phyloP scores from a whole-genome alignment of 2,329 filamentous ascomycete genomes.

The Sporothrix globosa region DNA sequence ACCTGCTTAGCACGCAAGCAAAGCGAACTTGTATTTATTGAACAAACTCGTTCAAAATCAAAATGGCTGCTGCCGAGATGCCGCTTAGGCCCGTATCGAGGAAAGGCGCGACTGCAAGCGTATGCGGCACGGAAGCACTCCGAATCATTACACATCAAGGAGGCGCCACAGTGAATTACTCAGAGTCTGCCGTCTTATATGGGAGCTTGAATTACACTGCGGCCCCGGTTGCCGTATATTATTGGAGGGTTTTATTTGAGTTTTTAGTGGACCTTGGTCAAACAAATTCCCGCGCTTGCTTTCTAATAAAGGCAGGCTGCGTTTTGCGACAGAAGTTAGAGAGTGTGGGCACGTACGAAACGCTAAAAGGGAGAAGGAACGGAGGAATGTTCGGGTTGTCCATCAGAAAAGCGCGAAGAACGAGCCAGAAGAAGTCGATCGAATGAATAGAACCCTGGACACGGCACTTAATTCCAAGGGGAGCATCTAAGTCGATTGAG shows the following conservation, averaged over 20 bases:
- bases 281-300: slow-evolving; percentile 19
- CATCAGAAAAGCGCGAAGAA: background rate
- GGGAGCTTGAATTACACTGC: background rate
- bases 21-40: too few relatives aligned
- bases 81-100: background rate
- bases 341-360: background rate
- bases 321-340: background rate
- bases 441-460: background rate
- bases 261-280: slow-evolving; percentile 1
- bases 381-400: background rate
- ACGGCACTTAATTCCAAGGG: background rate
- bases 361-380: too few relatives aligned
- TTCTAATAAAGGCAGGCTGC: background rate
- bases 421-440: background rate
- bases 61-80: slow-evolving; percentile 8
- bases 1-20: slow-evolving; percentile 20
- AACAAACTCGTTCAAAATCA: background rate
- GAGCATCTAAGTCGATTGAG: background rate
- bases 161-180: slow-evolving; percentile 16
- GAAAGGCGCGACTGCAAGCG: background rate
- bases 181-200: background rate
- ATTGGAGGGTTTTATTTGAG: background rate
- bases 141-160: slow-evolving; percentile 6
- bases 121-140: background rate
- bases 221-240: background rate